Evolutionary conservation across 2,329 filamentous ascomycete genomes (phyloP).

Genomic region (Calonectria leucothoes): DNA sequence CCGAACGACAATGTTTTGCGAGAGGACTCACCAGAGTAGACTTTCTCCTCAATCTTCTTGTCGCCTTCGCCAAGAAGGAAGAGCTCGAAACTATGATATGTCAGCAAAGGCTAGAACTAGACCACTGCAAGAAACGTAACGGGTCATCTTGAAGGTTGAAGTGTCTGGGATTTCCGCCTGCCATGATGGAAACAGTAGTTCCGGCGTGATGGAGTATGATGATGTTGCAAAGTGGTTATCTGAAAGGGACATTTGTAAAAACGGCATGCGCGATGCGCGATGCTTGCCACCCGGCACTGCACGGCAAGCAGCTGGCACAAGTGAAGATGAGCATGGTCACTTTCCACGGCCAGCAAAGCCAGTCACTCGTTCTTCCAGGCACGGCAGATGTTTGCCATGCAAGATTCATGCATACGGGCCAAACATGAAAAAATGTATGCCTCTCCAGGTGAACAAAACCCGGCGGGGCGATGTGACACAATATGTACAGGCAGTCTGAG

Average conservation of each 20-base stretch:
- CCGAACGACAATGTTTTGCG: not conserved
- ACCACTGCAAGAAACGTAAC: constrained; percentile 44
- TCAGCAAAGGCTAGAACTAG: constrained; percentile 33
- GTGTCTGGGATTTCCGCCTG: constrained; percentile 53
- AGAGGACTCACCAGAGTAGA: constrained; percentile 83
- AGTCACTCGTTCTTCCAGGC: not conserved
- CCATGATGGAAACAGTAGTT: constrained; percentile 40
- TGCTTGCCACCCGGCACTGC: not conserved
- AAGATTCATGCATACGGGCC: not conserved
- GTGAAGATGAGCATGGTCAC: not conserved
- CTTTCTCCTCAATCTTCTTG: constrained; percentile 91
- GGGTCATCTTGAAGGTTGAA: constrained; percentile 51
- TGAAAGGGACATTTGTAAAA: not conserved
- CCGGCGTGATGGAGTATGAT: not conserved
- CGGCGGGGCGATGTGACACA: not conserved
- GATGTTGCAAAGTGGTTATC: not conserved
- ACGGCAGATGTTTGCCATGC: not conserved
- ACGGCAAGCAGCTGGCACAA: not conserved
- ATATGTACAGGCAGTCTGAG: not conserved
- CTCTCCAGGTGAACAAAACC: not conserved
- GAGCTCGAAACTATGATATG: constrained; percentile 80
- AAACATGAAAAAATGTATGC: not conserved
- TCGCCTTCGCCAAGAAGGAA: constrained; percentile 89
- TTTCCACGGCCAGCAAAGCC: not conserved
- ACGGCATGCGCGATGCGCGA: not conserved